Evolutionary conservation across 2,329 filamentous ascomycete genomes (phyloP).

Genomic region (Aspergillus texensis): DNA sequence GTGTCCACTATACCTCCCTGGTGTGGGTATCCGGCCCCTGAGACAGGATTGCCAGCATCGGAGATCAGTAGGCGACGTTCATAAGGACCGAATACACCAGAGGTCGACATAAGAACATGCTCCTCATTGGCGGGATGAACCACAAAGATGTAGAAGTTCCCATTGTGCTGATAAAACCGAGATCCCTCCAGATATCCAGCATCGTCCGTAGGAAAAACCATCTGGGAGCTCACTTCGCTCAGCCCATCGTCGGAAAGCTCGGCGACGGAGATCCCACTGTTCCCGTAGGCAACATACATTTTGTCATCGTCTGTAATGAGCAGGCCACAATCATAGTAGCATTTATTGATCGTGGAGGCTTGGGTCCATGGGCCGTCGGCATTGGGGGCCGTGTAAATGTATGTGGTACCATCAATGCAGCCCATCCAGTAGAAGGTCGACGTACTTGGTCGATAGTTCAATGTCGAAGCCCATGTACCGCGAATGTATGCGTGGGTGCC

Average conservation of each 20-base stretch:
- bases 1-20: conserved; percentile 62
- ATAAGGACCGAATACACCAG: conserved; percentile 56
- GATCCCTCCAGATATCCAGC: conserved; percentile 20
- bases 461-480: conserved; percentile 60
- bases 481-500: conserved; percentile 52
- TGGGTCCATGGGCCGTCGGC: conserved; percentile 50
- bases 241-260: conserved; percentile 55
- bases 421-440: conserved; percentile 61
- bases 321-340: conserved; percentile 62
- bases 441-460: conserved; percentile 55
- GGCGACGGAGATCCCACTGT: conserved; percentile 52
- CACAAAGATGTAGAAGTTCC: conserved; percentile 58
- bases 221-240: conserved; percentile 47
- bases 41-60: conserved; percentile 48
- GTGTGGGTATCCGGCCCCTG: conserved; percentile 51
- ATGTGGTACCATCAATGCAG: conserved; percentile 57
- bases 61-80: conserved; percentile 47
- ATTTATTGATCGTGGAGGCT: conserved; percentile 42
- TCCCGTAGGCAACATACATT: conserved; percentile 62
- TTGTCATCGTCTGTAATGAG: conserved; percentile 59
- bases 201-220: conserved; percentile 43
- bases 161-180: conserved; percentile 61
- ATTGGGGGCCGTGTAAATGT: conserved; percentile 54
- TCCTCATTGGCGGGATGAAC: conserved; percentile 51
- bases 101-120: conserved; percentile 47